These are phyloP conservation scores for Eucalyptus camaldulensis DNA, from an alignment of 345 rosid species.

Conservation along the genomic window DNA sequence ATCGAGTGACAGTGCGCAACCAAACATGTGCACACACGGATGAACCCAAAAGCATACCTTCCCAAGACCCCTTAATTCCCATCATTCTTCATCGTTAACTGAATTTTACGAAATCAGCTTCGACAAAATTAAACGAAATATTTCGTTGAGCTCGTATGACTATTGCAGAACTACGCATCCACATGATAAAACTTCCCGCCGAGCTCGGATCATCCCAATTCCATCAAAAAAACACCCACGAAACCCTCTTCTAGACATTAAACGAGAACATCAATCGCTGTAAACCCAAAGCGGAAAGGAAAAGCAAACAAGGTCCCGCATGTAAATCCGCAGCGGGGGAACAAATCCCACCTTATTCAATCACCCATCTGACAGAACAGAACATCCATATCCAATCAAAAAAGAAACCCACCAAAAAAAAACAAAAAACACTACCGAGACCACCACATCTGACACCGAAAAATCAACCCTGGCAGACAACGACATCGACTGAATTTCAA, in stretches of 20 bases:
- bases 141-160: neutral
- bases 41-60: neutral
- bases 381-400: neutral
- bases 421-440: neutral
- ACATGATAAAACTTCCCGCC: neutral
- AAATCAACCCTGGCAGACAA: neutral
- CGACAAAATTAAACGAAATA: neutral
- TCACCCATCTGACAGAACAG: neutral
- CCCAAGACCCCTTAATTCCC: neutral
- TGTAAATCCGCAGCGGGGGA: neutral
- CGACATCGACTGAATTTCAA: neutral
- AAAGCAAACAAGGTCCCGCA: neutral
- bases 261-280: neutral
- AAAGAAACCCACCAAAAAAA: neutral
- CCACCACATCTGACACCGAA: neutral
- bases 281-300: neutral
- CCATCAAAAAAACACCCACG: neutral
- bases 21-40: neutral
- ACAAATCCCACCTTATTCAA: neutral
- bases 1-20: neutral
- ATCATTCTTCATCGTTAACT: neutral
- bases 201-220: neutral
- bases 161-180: neutral
- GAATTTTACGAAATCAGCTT: neutral
- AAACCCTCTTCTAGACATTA: neutral